Evolutionary conservation across 148 eudicot genomes (phyloP).

Genomic region (Drosera capensis): DNA sequence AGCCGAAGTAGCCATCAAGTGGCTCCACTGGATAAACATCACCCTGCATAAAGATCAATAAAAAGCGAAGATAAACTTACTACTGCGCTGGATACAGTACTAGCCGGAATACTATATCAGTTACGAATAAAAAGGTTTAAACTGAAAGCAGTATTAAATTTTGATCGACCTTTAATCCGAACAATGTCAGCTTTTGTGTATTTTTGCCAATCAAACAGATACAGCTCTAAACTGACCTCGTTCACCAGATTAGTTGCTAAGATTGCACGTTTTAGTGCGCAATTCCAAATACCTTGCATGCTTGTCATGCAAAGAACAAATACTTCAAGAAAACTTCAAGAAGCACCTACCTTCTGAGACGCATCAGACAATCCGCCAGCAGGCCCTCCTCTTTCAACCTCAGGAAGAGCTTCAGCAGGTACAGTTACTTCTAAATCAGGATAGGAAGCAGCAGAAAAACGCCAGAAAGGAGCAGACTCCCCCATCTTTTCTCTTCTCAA

Average conservation of each 20-base stretch:
- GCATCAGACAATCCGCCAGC: slow-evolving; percentile 17
- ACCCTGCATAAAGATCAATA: slow-evolving; percentile 30
- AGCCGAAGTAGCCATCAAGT: slow-evolving; percentile 16
- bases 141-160: too few relatives aligned
- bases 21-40: slow-evolving; percentile 47
- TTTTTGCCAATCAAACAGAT: too few relatives aligned
- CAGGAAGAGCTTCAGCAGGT: slow-evolving; percentile 17
- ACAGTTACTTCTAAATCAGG: slow-evolving; percentile 49
- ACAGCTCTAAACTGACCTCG: too few relatives aligned
- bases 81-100: too few relatives aligned
- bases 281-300: neutral
- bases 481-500: slow-evolving; percentile 81
- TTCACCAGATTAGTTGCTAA: too few relatives aligned
- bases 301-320: neutral
- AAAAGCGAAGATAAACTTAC: slow-evolving; percentile 1
- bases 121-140: too few relatives aligned
- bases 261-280: neutral
- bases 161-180: too few relatives aligned
- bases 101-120: too few relatives aligned
- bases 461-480: slow-evolving; percentile 89
- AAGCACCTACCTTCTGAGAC: slow-evolving; percentile 27
- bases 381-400: slow-evolving; percentile 8
- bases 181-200: too few relatives aligned
- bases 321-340: neutral
- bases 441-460: slow-evolving; percentile 85